These are phyloP conservation scores for Carpinus fangiana DNA, from an alignment of 306 rosid species.

Conservation along the genomic window DNA sequence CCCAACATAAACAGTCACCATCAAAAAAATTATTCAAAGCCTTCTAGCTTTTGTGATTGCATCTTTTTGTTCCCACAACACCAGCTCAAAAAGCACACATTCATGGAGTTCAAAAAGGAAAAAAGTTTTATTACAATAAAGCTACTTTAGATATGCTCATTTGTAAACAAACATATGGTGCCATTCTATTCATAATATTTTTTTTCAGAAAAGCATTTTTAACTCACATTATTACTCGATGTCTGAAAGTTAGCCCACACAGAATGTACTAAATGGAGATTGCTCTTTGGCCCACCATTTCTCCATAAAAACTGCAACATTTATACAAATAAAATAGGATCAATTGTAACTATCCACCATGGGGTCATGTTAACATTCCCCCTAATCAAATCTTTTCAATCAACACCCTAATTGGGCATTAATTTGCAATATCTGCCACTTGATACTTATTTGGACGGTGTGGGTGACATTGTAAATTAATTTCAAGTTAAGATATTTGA, in stretches of 20 bases:
- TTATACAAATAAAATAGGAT: conserved; percentile 1
- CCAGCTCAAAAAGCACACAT: not conserved
- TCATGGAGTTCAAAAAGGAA: too few species aligned
- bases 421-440: not conserved
- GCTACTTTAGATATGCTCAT: not conserved
- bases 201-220: conserved; percentile 14
- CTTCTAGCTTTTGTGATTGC: not conserved
- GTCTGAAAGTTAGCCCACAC: conserved; percentile 99
- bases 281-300: conserved; percentile 77
- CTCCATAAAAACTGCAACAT: conserved; percentile 76
- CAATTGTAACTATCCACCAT: not conserved
- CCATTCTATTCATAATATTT: not conserved
- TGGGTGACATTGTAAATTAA: not conserved
- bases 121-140: too few species aligned
- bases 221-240: conserved; percentile 84
- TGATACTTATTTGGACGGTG: not conserved
- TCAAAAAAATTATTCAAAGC: conserved; percentile 2
- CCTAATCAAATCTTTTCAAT: not conserved
- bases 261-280: conserved; percentile 74
- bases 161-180: not conserved
- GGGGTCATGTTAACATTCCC: not conserved
- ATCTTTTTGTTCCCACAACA: not conserved
- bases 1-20: conserved; percentile 16
- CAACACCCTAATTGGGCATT: not conserved
- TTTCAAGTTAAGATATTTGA: not conserved